Evolutionary conservation across 768 basidiomycete genomes (phyloP).

Genomic region (Tulasnella sp.): DNA sequence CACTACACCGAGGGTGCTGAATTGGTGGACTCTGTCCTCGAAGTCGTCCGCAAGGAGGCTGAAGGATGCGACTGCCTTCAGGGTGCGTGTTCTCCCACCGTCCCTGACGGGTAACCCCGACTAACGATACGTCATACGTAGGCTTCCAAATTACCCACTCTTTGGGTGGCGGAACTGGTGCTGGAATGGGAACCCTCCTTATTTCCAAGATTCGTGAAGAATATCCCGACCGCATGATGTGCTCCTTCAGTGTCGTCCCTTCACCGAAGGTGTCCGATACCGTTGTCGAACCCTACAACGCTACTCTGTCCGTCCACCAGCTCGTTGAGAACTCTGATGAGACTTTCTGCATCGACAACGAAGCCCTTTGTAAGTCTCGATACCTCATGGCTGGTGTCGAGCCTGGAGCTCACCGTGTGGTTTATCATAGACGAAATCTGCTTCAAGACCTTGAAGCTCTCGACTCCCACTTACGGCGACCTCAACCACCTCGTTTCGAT

Average conservation of each 20-base stretch:
- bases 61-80: constrained; percentile 97
- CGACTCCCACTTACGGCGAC: constrained; percentile 93
- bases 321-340: constrained; percentile 99
- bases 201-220: constrained; percentile 99
- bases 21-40: constrained; percentile 95
- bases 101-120: constrained; percentile 5
- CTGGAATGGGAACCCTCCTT: constrained; percentile 98
- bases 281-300: constrained; percentile 99
- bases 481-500: constrained; percentile 97
- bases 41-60: constrained; percentile 98
- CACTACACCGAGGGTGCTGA: constrained; percentile 96
- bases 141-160: constrained; percentile 99
- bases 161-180: constrained; percentile 97
- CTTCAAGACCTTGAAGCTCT: constrained; percentile 95
- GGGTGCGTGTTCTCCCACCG: constrained; percentile 44
- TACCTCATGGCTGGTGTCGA: constrained; percentile 35
- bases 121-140: constrained; percentile 34
- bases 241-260: constrained; percentile 98
- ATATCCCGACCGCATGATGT: constrained; percentile 99
- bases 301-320: constrained; percentile 96
- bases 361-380: constrained; percentile 56
- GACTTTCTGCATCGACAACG: constrained; percentile 99
- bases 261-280: constrained; percentile 96
- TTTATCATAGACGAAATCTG: constrained; percentile 80
- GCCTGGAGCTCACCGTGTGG: constrained; percentile 23